Percentiles rank a stretch among this genome's conserved stretches.
phyloP scores from a whole-genome alignment of 208 protist species.

The Balamuthia mandrillaris region DNA sequence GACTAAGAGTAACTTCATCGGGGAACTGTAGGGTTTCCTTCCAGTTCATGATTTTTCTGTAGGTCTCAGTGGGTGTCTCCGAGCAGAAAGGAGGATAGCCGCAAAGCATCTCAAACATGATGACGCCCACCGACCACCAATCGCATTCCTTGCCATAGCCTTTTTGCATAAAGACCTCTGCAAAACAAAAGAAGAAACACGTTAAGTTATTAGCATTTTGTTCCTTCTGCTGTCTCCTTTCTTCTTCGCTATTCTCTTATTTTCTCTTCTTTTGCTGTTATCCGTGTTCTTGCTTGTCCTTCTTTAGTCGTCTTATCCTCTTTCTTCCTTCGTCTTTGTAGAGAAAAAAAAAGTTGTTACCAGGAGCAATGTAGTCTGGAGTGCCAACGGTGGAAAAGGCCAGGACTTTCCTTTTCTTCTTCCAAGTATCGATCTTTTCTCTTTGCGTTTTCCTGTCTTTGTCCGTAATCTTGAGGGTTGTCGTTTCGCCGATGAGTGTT shows the following conservation, averaged over 20 bases:
- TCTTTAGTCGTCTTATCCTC: no score
- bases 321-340: no score
- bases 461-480: slow-evolving; percentile 15
- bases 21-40: slow-evolving; percentile 83
- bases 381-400: slow-evolving; percentile 74
- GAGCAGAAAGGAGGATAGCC: slow-evolving; percentile 93
- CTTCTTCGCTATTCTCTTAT: slow-evolving; percentile 63
- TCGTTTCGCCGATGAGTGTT: slow-evolving; percentile 17
- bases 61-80: slow-evolving; percentile 83
- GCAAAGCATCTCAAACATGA: slow-evolving; percentile 95
- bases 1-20: slow-evolving; percentile 74
- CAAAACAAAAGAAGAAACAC: no score
- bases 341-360: slow-evolving; percentile 89
- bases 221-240: no score
- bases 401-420: slow-evolving; percentile 1
- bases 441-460: neutral
- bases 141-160: slow-evolving; percentile 93
- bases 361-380: slow-evolving; percentile 94
- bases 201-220: no score
- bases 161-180: slow-evolving; percentile 86
- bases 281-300: no score
- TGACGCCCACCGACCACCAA: slow-evolving; percentile 96
- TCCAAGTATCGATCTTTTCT: slow-evolving; percentile 36
- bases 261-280: no score
- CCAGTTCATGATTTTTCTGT: slow-evolving; percentile 90